phyloP scores from a whole-genome alignment of 345 rosid genomes.

The Aethionema arabicum region DNA sequence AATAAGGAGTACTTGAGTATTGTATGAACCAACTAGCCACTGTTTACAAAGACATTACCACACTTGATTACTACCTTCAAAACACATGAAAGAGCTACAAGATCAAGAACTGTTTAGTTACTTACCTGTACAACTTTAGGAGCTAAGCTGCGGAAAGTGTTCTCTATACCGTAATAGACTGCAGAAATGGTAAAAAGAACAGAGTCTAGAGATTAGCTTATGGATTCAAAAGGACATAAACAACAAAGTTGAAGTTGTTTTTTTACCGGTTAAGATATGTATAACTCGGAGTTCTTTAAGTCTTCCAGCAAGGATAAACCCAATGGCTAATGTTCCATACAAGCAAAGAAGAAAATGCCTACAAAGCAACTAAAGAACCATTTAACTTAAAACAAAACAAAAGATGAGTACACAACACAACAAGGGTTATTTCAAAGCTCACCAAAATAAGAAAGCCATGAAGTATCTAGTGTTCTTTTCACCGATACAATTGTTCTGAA shows the following conservation, averaged over 20 bases:
- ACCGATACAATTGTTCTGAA: conserved; percentile 93
- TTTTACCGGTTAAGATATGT: conserved; percentile 62
- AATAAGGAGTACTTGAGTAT: conserved; percentile 79
- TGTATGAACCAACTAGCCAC: conserved; percentile 88
- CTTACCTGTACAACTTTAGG: conserved; percentile 69
- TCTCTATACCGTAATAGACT: conserved; percentile 80
- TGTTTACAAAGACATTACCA: conserved; percentile 34
- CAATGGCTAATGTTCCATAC: conserved; percentile 76
- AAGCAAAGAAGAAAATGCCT: conserved; percentile 90
- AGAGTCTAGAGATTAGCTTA: not conserved
- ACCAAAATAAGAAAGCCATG: conserved; percentile 94
- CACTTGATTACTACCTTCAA: not conserved
- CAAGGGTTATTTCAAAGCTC: conserved; percentile 39
- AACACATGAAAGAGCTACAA: not conserved
- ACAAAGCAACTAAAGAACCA: conserved; percentile 39
- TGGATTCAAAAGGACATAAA: conserved; percentile 18
- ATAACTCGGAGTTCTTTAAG: conserved; percentile 67
- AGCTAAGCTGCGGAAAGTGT: conserved; percentile 63
- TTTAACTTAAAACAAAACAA: conserved; percentile 29
- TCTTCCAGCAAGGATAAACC: conserved; percentile 74
- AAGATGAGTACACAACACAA: conserved; percentile 12
- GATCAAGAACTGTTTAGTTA: not conserved
- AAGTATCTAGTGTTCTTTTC: conserved; percentile 85
- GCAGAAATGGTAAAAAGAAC: conserved; percentile 37
- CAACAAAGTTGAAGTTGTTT: not conserved